Base-by-base conservation (phyloP, 2,329 filamentous ascomycete species). In the Onygenales sp. region DNA sequence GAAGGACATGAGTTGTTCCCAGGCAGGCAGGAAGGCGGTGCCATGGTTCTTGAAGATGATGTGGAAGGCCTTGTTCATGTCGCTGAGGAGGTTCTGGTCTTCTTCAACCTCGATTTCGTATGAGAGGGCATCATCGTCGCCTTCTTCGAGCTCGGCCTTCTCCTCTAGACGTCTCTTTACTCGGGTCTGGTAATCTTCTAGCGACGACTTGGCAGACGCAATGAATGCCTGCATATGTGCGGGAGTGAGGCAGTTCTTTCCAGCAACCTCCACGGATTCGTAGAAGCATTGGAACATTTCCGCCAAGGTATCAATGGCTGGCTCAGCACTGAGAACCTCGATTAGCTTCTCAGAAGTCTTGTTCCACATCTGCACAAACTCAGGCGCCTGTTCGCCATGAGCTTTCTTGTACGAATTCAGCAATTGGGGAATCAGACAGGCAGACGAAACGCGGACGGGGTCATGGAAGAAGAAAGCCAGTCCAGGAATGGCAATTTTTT, bases 251-350 rank as follows among this genome's bases (percentile, higher is more conserved):
- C 86, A 92, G 62, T 87, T 84, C 71, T 88, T 89, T 55, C 92
- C 92, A 59, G 95, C 82, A 21, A 96, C 91, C 73, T 97, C 92
- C 7, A 98, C 85, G 31, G 89, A 95, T 70, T 98, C 93, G 70
- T 98, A 98, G 77, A 98, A 98, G 76, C 93, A 98, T 71, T 97
- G 92, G 72, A 96, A 98, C 89, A 98, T 96, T 73, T 97, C 93
- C 1, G 93, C 92, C 46, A 98, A 80, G 0, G 93, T 95, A 63
- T 98, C 93, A 55, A 98, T 91, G 1, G 91, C 90, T 17, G 93
- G 92, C 73, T 98, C 93, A 0, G 91, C 91, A 57, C 86, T 89
- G 41, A 98, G 79, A 1, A 96, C 91, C 69, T 97, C 93, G 9
- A 98, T 82, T 38, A 97, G 80, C 74, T 95, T 96, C 63, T 89